Evolutionary conservation across 768 basidiomycete genomes (phyloP).

Genomic region (Lentinula boryana): DNA sequence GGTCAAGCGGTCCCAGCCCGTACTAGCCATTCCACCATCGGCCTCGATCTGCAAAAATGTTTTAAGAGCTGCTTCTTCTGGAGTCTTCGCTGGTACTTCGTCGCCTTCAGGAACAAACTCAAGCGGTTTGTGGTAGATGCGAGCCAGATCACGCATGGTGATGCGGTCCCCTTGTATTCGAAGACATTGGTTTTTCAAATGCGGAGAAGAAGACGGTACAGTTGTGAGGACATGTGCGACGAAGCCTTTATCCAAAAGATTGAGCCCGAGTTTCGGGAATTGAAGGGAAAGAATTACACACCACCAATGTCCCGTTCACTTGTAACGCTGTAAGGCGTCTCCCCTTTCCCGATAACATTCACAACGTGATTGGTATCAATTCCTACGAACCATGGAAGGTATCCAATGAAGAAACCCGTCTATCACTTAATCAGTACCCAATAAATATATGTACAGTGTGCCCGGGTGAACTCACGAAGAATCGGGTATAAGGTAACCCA

Average conservation of each 20-base stretch:
- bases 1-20: neutral
- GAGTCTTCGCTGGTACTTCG: neutral
- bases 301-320: neutral
- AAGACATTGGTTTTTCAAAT: neutral
- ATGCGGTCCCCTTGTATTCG: neutral
- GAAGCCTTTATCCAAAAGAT: neutral
- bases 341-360: neutral
- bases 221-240: neutral
- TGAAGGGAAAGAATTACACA: neutral
- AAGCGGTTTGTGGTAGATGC: neutral
- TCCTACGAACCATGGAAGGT: neutral
- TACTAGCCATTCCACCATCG: neutral
- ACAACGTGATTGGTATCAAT: neutral
- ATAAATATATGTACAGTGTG: neutral
- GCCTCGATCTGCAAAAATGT: neutral
- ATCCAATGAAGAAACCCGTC: neutral
- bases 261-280: neutral
- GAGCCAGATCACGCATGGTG: neutral
- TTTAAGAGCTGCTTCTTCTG: neutral
- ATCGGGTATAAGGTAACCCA: neutral
- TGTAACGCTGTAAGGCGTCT: neutral
- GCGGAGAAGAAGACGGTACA: neutral
- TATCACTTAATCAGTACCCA: neutral
- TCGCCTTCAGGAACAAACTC: conserved; percentile 1
- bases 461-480: neutral